Percentiles rank a stretch among this genome's conserved stretches.
Conservation (phyloP, 441 rosid genomes). For the Croton setiger region DNA sequence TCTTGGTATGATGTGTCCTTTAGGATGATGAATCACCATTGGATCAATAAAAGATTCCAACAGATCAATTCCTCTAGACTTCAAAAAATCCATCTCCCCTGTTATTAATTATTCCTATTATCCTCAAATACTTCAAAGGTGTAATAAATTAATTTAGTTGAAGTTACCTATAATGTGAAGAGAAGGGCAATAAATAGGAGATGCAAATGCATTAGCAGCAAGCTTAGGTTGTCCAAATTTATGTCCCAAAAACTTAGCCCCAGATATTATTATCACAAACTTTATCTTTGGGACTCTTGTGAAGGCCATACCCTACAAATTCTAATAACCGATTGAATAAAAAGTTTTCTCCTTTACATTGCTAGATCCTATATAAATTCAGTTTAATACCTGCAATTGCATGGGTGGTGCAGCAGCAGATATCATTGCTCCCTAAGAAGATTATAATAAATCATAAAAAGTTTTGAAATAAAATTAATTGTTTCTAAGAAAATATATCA, state of each 20-base stretch:
- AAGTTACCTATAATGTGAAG: constrained; percentile 63
- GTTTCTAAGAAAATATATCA: neutral
- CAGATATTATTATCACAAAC: constrained; percentile 57
- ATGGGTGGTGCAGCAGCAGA: constrained; percentile 61
- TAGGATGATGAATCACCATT: constrained; percentile 49
- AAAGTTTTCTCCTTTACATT: neutral
- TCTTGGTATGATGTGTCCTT: constrained; percentile 46
- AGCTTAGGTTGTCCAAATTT: constrained; percentile 45
- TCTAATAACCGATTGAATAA: neutral
- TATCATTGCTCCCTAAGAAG: constrained; percentile 52
- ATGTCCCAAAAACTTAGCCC: constrained; percentile 42
- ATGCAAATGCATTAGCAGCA: constrained; percentile 54
- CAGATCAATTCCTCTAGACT: constrained; percentile 33
- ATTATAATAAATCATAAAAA: neutral
- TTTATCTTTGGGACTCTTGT: constrained; percentile 52
- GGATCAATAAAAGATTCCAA: constrained; percentile 55
- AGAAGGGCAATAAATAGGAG: constrained; percentile 53
- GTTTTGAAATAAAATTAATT: neutral
- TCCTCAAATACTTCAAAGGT: neutral
- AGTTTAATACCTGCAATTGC: constrained; percentile 38
- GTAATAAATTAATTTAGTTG: neutral
- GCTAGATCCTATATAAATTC: neutral
- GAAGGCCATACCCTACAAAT: constrained; percentile 44
- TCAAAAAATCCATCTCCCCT: constrained; percentile 57
- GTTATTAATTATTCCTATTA: neutral